phyloP scores from a whole-genome alignment of 305 asterid species.

The Solanum chacoense region DNA sequence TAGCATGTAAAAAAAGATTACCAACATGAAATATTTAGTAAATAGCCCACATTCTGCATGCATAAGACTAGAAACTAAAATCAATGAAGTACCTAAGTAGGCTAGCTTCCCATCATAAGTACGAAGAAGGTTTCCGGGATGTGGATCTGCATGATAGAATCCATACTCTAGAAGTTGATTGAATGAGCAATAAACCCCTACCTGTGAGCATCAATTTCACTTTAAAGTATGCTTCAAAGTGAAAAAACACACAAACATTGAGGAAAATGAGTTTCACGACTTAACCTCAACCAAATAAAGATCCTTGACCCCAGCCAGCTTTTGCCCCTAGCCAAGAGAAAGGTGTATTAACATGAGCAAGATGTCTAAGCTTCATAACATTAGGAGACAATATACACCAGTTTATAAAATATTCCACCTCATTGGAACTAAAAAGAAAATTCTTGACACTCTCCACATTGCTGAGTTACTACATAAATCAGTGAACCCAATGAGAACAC shows the following conservation, averaged over 20 bases:
- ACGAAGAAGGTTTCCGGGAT: conserved; percentile 93
- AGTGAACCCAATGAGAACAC: not conserved
- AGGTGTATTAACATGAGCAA: conserved; percentile 17
- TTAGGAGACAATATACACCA: not conserved
- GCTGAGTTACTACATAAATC: not conserved
- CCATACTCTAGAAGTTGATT: conserved; percentile 95
- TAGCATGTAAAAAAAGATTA: not conserved
- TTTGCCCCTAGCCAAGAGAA: conserved; percentile 58
- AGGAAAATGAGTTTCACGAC: conserved; percentile 7
- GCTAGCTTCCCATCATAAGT: conserved; percentile 92
- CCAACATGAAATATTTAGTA: not conserved
- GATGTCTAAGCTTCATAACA: not conserved
- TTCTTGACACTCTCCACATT: not conserved
- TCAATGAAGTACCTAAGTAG: conserved; percentile 61
- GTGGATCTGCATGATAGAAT: conserved; percentile 99
- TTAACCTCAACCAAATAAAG: conserved; percentile 86
- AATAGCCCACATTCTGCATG: not conserved
- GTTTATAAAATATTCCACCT: not conserved
- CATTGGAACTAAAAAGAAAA: not conserved
- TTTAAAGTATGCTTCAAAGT: not conserved
- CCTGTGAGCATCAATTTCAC: conserved; percentile 26
- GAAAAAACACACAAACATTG: not conserved
- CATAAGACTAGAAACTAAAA: conserved; percentile 9
- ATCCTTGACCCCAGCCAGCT: conserved; percentile 86
- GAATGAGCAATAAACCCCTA: conserved; percentile 96